Conservation (phyloP, 1,139 yeast species). For the Yamadazyma sp. region DNA sequence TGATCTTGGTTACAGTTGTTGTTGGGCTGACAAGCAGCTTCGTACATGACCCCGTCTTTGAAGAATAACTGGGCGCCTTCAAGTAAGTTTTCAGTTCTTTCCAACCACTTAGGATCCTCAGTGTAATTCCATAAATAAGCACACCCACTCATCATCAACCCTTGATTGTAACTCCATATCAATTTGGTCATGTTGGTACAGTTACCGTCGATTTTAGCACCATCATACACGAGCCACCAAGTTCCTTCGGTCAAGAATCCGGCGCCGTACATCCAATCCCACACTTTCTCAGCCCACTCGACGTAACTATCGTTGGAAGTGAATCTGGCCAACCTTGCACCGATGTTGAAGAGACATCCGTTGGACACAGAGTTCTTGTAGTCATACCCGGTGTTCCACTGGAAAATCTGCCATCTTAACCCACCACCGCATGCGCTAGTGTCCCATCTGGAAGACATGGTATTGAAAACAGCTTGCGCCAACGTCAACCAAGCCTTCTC, state of each 20-base stretch:
- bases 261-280: constrained; percentile 76
- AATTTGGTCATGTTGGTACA: constrained; percentile 60
- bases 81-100: constrained; percentile 54
- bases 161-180: constrained; percentile 91
- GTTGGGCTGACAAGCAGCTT: constrained; percentile 74
- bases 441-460: constrained; percentile 92
- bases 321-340: constrained; percentile 82
- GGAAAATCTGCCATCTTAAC: constrained; percentile 92
- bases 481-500: constrained; percentile 61
- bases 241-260: constrained; percentile 52
- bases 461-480: constrained; percentile 82
- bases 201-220: constrained; percentile 62
- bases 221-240: constrained; percentile 69
- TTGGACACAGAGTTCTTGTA: constrained; percentile 89
- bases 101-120: constrained; percentile 64
- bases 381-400: constrained; percentile 92
- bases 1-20: constrained; percentile 79
- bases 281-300: constrained; percentile 77
- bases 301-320: constrained; percentile 72
- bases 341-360: constrained; percentile 86
- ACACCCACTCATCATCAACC: constrained; percentile 74
- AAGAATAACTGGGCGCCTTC: constrained; percentile 56
- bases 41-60: constrained; percentile 67
- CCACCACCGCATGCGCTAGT: constrained; percentile 75
- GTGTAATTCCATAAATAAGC: constrained; percentile 83